Percentiles rank a stretch among this genome's conserved stretches.
Conservation (phyloP, 1,139 yeast species). For the Geotrichum phurueaensis region DNA sequence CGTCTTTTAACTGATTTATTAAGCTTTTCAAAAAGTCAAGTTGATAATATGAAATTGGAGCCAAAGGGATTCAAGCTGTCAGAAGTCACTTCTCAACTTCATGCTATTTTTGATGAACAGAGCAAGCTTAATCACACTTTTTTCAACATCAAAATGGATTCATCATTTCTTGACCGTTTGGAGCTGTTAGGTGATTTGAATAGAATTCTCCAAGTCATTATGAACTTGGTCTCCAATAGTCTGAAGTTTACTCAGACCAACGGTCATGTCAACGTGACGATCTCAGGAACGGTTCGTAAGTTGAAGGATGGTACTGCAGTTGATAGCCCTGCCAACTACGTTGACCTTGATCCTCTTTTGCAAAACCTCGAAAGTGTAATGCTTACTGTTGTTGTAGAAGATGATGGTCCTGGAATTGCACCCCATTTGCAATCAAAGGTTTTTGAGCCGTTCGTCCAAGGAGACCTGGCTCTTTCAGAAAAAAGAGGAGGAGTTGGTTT, state of each 20-base stretch:
- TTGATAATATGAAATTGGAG: constrained; percentile 68
- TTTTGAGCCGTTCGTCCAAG: constrained; percentile 91
- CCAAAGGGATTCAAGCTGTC: constrained; percentile 65
- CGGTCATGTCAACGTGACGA: constrained; percentile 67
- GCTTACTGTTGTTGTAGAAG: constrained; percentile 44
- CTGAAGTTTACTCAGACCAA: constrained; percentile 87
- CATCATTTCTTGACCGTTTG: constrained; percentile 35
- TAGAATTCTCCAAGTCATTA: constrained; percentile 82
- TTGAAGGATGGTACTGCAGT: neutral
- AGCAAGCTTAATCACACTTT: constrained; percentile 70
- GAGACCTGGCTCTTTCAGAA: constrained; percentile 81
- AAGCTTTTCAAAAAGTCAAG: constrained; percentile 78
- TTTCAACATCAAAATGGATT: constrained; percentile 42
- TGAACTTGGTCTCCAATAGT: constrained; percentile 86
- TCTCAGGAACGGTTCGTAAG: constrained; percentile 28
- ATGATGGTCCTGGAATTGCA: constrained; percentile 90
- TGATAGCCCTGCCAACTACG: neutral
- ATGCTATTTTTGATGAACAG: constrained; percentile 80
- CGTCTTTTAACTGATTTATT: constrained; percentile 81
- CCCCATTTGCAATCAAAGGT: constrained; percentile 72
- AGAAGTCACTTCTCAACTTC: constrained; percentile 76
- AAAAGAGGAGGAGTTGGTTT: constrained; percentile 91
- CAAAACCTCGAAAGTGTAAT: neutral
- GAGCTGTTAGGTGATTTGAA: constrained; percentile 85
- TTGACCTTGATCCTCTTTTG: neutral